phyloP scores from a whole-genome alignment of 192 early-diverging fungal species.

The Backusella macrospora region DNA sequence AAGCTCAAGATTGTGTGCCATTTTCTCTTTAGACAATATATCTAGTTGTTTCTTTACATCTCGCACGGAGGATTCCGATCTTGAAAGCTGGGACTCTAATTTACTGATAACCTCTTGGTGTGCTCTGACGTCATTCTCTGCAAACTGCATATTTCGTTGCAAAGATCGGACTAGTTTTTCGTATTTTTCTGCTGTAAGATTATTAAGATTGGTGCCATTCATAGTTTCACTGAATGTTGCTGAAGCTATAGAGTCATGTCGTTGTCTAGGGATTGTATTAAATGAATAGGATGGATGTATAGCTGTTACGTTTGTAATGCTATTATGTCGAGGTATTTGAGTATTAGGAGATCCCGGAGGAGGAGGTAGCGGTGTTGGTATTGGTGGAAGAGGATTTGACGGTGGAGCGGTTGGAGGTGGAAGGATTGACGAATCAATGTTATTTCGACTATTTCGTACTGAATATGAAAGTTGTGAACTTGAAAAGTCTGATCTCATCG shows the following conservation, averaged over 20 bases:
- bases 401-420: constrained; percentile 38
- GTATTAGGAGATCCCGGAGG: constrained; percentile 16
- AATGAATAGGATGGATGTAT: not conserved
- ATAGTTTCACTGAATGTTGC: constrained; percentile 21
- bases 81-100: constrained; percentile 47
- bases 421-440: not conserved
- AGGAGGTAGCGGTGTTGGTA: constrained; percentile 24
- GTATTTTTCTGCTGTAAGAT: constrained; percentile 26
- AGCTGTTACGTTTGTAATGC: not conserved
- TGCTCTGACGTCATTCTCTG: constrained; percentile 35
- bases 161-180: constrained; percentile 33
- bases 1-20: constrained; percentile 36
- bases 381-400: constrained; percentile 33
- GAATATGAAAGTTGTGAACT: not conserved
- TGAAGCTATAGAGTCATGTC: constrained; percentile 17
- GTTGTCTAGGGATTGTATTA: constrained; percentile 12
- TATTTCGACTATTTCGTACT: not conserved
- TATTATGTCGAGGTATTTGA: not conserved
- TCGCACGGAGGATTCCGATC: constrained; percentile 45
- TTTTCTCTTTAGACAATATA: constrained; percentile 37
- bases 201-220: not conserved
- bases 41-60: constrained; percentile 41
- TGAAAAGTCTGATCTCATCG: constrained; percentile 5
- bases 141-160: constrained; percentile 30
- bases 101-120: constrained; percentile 45